phyloP scores from a whole-genome alignment of 169 alveolate species.

The Babesia bovis region DNA sequence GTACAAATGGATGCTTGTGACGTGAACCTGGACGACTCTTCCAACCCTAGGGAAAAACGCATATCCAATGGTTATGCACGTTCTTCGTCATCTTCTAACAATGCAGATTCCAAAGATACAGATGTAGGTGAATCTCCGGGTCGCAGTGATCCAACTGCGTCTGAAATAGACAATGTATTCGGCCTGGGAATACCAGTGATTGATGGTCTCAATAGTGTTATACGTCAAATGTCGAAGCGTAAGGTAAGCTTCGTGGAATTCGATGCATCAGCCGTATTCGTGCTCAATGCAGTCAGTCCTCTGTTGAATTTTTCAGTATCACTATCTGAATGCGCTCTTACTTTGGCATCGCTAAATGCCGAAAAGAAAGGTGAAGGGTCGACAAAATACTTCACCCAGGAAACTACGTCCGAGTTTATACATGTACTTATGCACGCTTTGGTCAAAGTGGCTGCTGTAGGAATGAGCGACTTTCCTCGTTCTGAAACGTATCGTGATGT shows the following conservation, averaged over 20 bases:
- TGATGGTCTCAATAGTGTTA: conserved; percentile 34
- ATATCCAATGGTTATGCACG: background rate
- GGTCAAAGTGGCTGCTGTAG: conserved; percentile 11
- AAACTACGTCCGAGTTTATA: conserved; percentile 14
- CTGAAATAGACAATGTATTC: background rate
- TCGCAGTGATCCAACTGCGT: background rate
- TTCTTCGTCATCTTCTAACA: background rate
- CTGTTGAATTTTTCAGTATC: conserved; percentile 16
- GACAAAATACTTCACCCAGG: conserved; percentile 1
- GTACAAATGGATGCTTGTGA: background rate
- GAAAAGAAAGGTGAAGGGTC: background rate
- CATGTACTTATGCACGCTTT: conserved; percentile 24
- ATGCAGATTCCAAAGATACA: background rate
- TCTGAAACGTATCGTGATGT: background rate
- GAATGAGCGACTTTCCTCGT: background rate
- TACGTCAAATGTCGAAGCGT: conserved; percentile 13
- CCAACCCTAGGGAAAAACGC: background rate
- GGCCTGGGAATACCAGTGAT: conserved; percentile 27
- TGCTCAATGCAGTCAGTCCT: conserved; percentile 10
- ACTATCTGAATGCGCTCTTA: conserved; percentile 2
- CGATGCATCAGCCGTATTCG: conserved; percentile 23
- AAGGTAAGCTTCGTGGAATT: background rate
- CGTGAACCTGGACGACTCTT: background rate
- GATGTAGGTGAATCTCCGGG: background rate
- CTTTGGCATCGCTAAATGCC: background rate